Conservation (phyloP, 2,329 filamentous ascomycete genomes). For the Mariannaea sp. region DNA sequence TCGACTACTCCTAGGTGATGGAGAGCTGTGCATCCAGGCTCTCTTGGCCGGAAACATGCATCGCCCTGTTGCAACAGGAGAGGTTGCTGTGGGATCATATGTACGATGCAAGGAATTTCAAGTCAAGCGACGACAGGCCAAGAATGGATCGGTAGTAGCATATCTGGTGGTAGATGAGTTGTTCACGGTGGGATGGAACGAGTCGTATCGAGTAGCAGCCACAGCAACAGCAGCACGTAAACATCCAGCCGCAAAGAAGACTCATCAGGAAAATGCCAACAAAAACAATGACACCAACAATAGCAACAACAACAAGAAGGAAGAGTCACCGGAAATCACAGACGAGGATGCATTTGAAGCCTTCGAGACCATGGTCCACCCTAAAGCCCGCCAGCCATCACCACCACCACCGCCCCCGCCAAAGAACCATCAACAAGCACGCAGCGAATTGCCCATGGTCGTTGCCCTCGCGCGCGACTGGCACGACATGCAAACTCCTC, state of each 20-base stretch:
- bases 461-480: slow-evolving; percentile 48
- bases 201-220: slow-evolving; percentile 39
- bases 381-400: slow-evolving; percentile 15
- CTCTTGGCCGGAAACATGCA: slow-evolving; percentile 53
- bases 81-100: slow-evolving; percentile 55
- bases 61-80: slow-evolving; percentile 51
- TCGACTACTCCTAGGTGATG: slow-evolving; percentile 57
- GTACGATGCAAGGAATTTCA: slow-evolving; percentile 52
- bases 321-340: slow-evolving; percentile 29
- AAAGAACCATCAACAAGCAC: not conserved
- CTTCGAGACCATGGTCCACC: slow-evolving; percentile 45
- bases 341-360: slow-evolving; percentile 42
- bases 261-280: too few relatives aligned
- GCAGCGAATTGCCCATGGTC: slow-evolving; percentile 37
- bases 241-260: too few relatives aligned
- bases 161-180: slow-evolving; percentile 54
- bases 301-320: too few relatives aligned
- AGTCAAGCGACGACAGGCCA: slow-evolving; percentile 37
- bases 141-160: slow-evolving; percentile 41
- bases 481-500: slow-evolving; percentile 48
- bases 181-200: slow-evolving; percentile 54
- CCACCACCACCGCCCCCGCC: slow-evolving; percentile 14
- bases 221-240: too few relatives aligned
- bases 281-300: too few relatives aligned
- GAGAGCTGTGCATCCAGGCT: slow-evolving; percentile 59